These are phyloP conservation scores for Fusarium falciforme DNA, from an alignment of 2,329 filamentous ascomycete species.

Conservation along the genomic window DNA sequence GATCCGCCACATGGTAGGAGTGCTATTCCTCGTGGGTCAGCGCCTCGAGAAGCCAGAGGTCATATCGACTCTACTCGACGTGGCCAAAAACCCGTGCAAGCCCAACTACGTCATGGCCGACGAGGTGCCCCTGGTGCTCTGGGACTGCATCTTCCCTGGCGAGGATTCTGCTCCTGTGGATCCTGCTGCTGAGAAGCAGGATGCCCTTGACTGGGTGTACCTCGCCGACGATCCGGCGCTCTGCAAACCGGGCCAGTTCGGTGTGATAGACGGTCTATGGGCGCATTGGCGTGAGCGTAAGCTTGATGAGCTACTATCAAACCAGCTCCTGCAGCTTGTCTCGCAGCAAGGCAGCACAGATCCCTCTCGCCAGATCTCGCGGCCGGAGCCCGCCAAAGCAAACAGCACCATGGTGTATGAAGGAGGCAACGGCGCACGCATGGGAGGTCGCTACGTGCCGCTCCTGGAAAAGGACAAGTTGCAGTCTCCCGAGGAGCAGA, in stretches of 20 bases:
- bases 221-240: conserved; percentile 72
- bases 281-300: conserved; percentile 83
- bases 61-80: conserved; percentile 80
- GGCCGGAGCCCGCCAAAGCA: conserved; percentile 27
- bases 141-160: conserved; percentile 91
- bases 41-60: conserved; percentile 82
- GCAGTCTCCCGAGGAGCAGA: conserved; percentile 64
- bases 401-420: conserved; percentile 58
- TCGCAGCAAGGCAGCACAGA: conserved; percentile 52
- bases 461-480: conserved; percentile 63
- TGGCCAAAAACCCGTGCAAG: conserved; percentile 75
- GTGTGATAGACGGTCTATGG: conserved; percentile 83
- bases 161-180: conserved; percentile 49
- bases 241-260: conserved; percentile 72
- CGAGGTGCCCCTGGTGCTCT: conserved; percentile 90
- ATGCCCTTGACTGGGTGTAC: conserved; percentile 82
- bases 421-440: conserved; percentile 63
- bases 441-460: conserved; percentile 66
- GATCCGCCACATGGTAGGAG: conserved; percentile 91
- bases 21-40: conserved; percentile 94
- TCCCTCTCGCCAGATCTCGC: conserved; percentile 22
- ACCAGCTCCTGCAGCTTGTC: conserved; percentile 75
- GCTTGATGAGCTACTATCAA: conserved; percentile 89
- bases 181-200: conserved; percentile 49
- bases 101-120: conserved; percentile 92